phyloP scores from a whole-genome alignment of 2,329 filamentous ascomycete species.

The Ceratocystiopsis sp. region DNA sequence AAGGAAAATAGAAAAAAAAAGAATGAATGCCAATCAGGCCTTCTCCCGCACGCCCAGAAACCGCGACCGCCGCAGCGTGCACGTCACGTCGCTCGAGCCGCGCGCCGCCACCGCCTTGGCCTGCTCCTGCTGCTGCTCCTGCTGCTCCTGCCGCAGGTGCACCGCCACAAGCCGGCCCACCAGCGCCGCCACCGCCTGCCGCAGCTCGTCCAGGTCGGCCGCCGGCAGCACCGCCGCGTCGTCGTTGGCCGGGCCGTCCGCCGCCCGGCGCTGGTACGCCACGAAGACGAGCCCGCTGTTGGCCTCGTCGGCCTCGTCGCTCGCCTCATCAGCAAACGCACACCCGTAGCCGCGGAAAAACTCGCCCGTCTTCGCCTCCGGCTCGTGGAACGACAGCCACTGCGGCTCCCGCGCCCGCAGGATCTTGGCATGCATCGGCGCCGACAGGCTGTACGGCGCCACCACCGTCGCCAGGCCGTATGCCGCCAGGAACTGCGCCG shows the following conservation, averaged over 20 bases:
- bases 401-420: too few relatives aligned
- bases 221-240: too few relatives aligned
- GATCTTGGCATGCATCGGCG: slow-evolving; percentile 31
- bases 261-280: slow-evolving; percentile 31
- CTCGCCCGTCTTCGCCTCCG: slow-evolving; percentile 23
- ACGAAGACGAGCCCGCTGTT: slow-evolving; percentile 40
- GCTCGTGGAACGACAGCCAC: slow-evolving; percentile 37
- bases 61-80: neutral
- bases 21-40: too few relatives aligned
- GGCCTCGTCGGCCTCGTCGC: too few relatives aligned
- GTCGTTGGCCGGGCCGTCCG: slow-evolving; percentile 15
- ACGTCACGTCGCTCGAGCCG: neutral
- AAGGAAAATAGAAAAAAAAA: too few relatives aligned
- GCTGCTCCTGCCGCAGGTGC: slow-evolving; percentile 15
- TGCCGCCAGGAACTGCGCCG: slow-evolving; percentile 34
- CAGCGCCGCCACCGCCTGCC: slow-evolving; percentile 32
- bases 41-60: too few relatives aligned
- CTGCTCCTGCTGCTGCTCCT: slow-evolving; percentile 4
- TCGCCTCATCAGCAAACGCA: slow-evolving; percentile 37
- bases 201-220: slow-evolving; percentile 30
- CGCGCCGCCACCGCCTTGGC: too few relatives aligned
- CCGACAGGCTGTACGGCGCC: slow-evolving; percentile 34
- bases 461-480: slow-evolving; percentile 34
- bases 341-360: slow-evolving; percentile 35
- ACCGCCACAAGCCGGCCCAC: slow-evolving; percentile 36